Evolutionary conservation across 371 early-diverging fungal species (phyloP).

Genomic region (Polyrhizophydium stewartii): DNA sequence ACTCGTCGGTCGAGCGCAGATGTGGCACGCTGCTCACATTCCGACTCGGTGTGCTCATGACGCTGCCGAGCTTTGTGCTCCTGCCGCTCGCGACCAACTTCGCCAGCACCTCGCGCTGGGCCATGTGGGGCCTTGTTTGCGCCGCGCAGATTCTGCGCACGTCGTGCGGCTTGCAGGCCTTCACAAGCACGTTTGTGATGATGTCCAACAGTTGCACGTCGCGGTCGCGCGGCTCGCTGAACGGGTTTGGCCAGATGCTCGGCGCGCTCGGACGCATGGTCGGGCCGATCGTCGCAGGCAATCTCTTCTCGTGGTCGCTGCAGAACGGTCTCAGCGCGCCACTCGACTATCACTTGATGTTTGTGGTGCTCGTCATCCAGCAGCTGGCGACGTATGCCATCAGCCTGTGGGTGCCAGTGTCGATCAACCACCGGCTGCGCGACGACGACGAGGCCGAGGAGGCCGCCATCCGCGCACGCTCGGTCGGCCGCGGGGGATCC

Average conservation of each 20-base stretch:
- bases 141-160: conserved; percentile 13
- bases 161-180: conserved; percentile 16
- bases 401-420: not conserved
- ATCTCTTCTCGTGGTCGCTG: conserved; percentile 19
- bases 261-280: conserved; percentile 16
- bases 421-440: not conserved
- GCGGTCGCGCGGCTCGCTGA: conserved; percentile 12
- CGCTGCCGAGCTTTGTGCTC: conserved; percentile 15
- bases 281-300: conserved; percentile 12
- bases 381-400: not conserved
- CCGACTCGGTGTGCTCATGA: conserved; percentile 13
- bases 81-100: conserved; percentile 4
- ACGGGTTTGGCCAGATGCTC: conserved; percentile 19
- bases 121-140: conserved; percentile 12
- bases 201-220: conserved; percentile 14
- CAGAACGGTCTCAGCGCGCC: conserved; percentile 7
- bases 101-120: not conserved
- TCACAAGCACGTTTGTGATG: conserved; percentile 26
- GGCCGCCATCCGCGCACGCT: no score
- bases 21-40: conserved; percentile 19
- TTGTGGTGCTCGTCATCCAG: conserved; percentile 2
- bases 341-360: conserved; percentile 22
- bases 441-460: no score
- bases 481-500: no score
- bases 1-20: conserved; percentile 13